Conservation (phyloP, 2,329 filamentous ascomycete species). For the Epichloe sylvatica region DNA sequence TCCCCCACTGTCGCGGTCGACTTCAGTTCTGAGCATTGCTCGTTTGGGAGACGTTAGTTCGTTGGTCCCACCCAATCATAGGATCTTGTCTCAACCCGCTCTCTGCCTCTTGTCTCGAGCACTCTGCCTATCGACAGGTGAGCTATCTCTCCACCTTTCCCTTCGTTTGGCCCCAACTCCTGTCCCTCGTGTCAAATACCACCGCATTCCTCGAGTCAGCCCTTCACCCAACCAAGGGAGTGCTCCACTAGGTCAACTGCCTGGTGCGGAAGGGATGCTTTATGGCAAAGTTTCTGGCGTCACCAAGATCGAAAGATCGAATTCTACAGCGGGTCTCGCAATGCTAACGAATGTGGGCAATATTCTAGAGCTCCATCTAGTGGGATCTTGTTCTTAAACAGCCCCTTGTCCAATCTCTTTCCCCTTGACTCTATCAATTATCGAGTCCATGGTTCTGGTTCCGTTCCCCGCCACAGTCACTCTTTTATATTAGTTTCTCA, state of each 20-base stretch:
- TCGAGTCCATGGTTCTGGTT: slow-evolving; percentile 30
- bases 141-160: slow-evolving; percentile 23
- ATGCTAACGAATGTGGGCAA: slow-evolving; percentile 18
- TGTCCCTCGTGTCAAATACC: slow-evolving; percentile 11
- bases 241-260: slow-evolving; percentile 7
- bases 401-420: slow-evolving; percentile 31
- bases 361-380: slow-evolving; percentile 26
- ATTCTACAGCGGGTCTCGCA: slow-evolving; percentile 9
- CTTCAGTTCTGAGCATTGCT: slow-evolving; percentile 28
- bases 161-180: neutral
- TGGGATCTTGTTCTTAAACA: slow-evolving; percentile 33
- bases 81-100: slow-evolving; percentile 32
- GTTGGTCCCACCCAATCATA: slow-evolving; percentile 41
- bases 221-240: slow-evolving; percentile 17
- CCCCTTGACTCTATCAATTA: slow-evolving; percentile 15
- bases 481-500: slow-evolving; percentile 39
- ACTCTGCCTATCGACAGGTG: slow-evolving; percentile 35
- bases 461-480: slow-evolving; percentile 39
- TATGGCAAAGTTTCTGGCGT: slow-evolving; percentile 9
- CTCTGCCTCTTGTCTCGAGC: slow-evolving; percentile 24
- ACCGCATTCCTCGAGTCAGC: slow-evolving; percentile 15
- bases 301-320: slow-evolving; percentile 10
- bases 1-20: slow-evolving; percentile 31
- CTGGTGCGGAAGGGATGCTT: slow-evolving; percentile 6
- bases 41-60: slow-evolving; percentile 51